Evolutionary conservation across 2,329 filamentous ascomycete species (phyloP).

Genomic region (Clonostachys rhizophaga): DNA sequence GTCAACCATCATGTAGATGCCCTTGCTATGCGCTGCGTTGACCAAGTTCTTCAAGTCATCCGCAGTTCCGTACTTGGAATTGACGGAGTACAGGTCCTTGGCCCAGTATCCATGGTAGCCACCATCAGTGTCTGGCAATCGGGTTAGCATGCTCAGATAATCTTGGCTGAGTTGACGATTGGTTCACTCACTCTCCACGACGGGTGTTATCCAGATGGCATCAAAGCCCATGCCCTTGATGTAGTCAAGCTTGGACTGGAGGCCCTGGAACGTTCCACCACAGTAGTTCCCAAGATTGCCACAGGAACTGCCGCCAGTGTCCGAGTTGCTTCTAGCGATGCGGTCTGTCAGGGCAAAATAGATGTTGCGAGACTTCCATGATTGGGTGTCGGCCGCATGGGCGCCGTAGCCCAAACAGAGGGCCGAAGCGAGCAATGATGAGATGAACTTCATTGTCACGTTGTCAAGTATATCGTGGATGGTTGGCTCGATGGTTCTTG

Average conservation of each 20-base stretch:
- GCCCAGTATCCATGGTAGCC: slow-evolving; percentile 55
- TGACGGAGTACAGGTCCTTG: slow-evolving; percentile 44
- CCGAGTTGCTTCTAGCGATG: slow-evolving; percentile 37
- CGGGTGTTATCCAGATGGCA: slow-evolving; percentile 54
- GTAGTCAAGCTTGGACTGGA: slow-evolving; percentile 56
- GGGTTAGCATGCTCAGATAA: slow-evolving; percentile 1
- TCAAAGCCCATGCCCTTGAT: slow-evolving; percentile 58
- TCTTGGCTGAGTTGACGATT: neutral
- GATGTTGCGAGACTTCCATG: slow-evolving; percentile 50
- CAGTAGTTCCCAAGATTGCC: slow-evolving; percentile 44
- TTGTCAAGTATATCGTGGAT: too few relatives aligned
- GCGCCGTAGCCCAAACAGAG: neutral
- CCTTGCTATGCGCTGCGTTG: slow-evolving; percentile 48
- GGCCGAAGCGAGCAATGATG: neutral
- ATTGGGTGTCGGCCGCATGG: slow-evolving; percentile 23
- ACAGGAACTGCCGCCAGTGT: slow-evolving; percentile 36
- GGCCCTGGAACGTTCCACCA: slow-evolving; percentile 55
- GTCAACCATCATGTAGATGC: slow-evolving; percentile 55
- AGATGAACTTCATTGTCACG: neutral
- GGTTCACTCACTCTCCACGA: slow-evolving; percentile 35
- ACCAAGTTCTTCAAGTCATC: slow-evolving; percentile 55
- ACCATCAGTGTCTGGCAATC: slow-evolving; percentile 21
- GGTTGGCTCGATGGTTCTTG: too few relatives aligned
- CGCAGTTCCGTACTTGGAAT: slow-evolving; percentile 52
- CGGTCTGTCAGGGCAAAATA: slow-evolving; percentile 57